Conservation (phyloP, 2,329 filamentous ascomycete genomes). For the Xylariaceae sp. region DNA sequence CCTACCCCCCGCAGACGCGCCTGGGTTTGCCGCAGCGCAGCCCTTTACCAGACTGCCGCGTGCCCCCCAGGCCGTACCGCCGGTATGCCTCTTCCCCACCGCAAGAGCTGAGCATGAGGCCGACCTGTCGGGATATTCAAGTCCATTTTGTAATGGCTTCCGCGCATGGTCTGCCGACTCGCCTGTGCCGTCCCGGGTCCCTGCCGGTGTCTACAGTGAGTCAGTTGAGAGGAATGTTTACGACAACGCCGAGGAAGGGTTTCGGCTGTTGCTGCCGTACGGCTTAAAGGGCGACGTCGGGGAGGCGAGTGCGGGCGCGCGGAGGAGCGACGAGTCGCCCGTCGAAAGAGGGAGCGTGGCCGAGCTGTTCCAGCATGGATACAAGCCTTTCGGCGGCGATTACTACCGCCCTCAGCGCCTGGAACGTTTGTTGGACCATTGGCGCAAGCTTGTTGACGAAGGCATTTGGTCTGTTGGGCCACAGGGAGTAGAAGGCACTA, state of each 20-base stretch:
- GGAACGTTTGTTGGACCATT: conserved; percentile 37
- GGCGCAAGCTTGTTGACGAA: conserved; percentile 35
- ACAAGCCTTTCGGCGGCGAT: conserved; percentile 42
- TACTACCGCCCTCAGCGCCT: conserved; percentile 35
- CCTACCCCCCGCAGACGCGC: conserved; percentile 18
- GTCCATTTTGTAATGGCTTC: conserved; percentile 9
- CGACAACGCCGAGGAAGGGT: conserved; percentile 40
- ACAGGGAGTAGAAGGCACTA: conserved; percentile 36
- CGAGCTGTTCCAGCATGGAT: conserved; percentile 43
- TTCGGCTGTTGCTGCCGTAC: conserved; percentile 36
- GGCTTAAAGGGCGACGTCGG: conserved; percentile 14
- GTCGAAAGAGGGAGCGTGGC: conserved; percentile 24
- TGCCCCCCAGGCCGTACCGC: conserved; percentile 25
- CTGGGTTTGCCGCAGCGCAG: conserved; percentile 32
- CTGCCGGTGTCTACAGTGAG: conserved; percentile 37
- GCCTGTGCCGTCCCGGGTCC: conserved; percentile 27
- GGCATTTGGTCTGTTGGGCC: conserved; percentile 37
- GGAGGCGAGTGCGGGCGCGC: conserved; percentile 19
- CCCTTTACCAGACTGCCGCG: conserved; percentile 28
- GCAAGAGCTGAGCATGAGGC: conserved; percentile 10
- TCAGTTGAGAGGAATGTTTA: conserved; percentile 30
- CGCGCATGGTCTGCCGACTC: conserved; percentile 6
- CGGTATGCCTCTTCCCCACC: conserved; percentile 39
- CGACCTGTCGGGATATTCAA: not conserved
- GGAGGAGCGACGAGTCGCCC: conserved; percentile 37